Conservation (phyloP, 1,284 basidiomycete species). For the Ustilago xerochloae region DNA sequence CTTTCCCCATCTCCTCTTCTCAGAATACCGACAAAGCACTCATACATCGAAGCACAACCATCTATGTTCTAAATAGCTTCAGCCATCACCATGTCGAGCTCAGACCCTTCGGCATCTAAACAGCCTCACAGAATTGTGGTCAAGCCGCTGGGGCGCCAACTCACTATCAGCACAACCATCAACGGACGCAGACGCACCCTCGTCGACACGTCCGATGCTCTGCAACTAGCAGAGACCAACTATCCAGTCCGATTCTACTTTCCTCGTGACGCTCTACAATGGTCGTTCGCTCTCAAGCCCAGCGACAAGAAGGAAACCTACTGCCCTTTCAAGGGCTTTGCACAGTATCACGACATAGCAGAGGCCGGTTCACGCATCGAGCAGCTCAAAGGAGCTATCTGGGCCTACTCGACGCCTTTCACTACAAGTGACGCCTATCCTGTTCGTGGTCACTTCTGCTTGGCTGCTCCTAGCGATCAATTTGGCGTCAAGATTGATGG, state of each 20-base stretch:
- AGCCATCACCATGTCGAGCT: constrained; percentile 10
- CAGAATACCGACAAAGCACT: not conserved
- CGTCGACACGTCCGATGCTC: constrained; percentile 28
- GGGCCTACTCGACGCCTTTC: constrained; percentile 40
- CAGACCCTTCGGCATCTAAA: constrained; percentile 21
- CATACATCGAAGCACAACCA: not conserved
- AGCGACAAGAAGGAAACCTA: constrained; percentile 35
- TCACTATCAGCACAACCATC: constrained; percentile 32
- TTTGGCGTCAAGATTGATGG: constrained; percentile 31
- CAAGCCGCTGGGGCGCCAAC: constrained; percentile 19
- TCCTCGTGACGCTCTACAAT: constrained; percentile 32
- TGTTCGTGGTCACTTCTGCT: constrained; percentile 32
- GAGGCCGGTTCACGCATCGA: constrained; percentile 19
- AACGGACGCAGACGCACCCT: constrained; percentile 26
- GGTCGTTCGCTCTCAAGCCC: constrained; percentile 26
- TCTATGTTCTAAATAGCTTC: not conserved
- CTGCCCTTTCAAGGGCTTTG: constrained; percentile 49
- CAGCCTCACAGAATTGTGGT: constrained; percentile 35
- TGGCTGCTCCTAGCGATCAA: constrained; percentile 23
- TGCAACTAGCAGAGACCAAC: constrained; percentile 41
- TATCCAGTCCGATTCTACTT: constrained; percentile 46
- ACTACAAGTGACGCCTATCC: constrained; percentile 27
- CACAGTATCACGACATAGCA: constrained; percentile 30
- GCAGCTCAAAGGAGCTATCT: constrained; percentile 32
- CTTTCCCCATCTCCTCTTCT: not conserved